These are phyloP conservation scores for Xerocomus spinulosus DNA, from an alignment of 768 basidiomycete species.

Conservation along the genomic window DNA sequence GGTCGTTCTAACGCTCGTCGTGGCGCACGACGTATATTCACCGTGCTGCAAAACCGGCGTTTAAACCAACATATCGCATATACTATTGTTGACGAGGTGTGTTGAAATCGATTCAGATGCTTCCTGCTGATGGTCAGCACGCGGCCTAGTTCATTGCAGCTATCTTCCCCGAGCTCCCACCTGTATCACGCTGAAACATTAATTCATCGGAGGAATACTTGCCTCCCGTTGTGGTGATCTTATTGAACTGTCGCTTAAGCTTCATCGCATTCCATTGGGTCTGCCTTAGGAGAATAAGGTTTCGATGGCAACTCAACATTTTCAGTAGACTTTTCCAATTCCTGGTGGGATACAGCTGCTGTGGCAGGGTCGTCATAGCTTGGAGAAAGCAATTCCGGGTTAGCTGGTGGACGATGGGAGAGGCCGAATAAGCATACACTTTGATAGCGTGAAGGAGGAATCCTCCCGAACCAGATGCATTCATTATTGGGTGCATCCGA, in stretches of 20 bases:
- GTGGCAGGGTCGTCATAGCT: constrained; percentile 67
- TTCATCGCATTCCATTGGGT: constrained; percentile 7
- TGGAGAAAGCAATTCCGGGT: constrained; percentile 1
- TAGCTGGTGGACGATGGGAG: neutral
- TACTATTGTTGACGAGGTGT: constrained; percentile 85
- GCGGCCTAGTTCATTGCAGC: constrained; percentile 49
- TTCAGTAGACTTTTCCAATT: constrained; percentile 28
- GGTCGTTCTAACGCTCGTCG: constrained; percentile 93
- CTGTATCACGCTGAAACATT: constrained; percentile 6
- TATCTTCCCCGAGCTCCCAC: constrained; percentile 51
- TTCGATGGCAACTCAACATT: constrained; percentile 1
- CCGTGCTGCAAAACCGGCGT: constrained; percentile 90
- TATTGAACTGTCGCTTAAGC: neutral
- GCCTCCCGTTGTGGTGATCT: neutral
- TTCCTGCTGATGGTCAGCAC: constrained; percentile 4
- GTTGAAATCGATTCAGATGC: constrained; percentile 12
- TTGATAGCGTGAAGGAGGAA: constrained; percentile 83
- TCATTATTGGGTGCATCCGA: constrained; percentile 94
- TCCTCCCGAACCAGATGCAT: constrained; percentile 82
- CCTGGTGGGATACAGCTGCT: constrained; percentile 44
- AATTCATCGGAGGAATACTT: neutral
- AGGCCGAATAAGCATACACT: constrained; percentile 49
- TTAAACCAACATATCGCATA: constrained; percentile 91
- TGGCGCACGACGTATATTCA: constrained; percentile 88
- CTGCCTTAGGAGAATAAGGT: constrained; percentile 12